Conservation (phyloP, 192 early-diverging fungal genomes). For the Coemansia asiatica region DNA sequence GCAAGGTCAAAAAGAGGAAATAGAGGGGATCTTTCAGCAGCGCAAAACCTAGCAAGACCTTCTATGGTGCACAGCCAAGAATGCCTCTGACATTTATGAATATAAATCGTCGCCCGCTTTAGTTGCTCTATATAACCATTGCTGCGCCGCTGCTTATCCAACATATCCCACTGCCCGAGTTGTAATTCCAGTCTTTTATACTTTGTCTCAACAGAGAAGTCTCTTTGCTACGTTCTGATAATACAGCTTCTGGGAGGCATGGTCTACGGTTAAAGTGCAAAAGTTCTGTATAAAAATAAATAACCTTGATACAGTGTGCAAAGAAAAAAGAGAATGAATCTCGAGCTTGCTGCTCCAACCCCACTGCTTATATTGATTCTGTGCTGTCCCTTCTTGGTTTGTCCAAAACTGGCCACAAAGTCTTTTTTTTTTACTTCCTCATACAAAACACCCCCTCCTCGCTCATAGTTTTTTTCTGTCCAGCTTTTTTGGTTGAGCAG, state of each 20-base stretch:
- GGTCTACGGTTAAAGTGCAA: slow-evolving; percentile 14
- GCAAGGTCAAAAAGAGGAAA: too few relatives aligned
- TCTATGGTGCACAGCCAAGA: too few relatives aligned
- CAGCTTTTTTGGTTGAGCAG: too few relatives aligned
- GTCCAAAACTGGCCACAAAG: neutral
- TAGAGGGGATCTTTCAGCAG: too few relatives aligned
- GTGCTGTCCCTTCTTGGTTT: too few relatives aligned
- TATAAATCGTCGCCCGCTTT: too few relatives aligned
- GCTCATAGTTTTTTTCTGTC: too few relatives aligned
- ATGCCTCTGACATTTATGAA: too few relatives aligned
- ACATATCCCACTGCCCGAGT: neutral
- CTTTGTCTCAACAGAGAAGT: neutral
- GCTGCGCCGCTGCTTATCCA: too few relatives aligned
- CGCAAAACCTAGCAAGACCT: too few relatives aligned
- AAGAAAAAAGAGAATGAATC: slow-evolving; percentile 26
- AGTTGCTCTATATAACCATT: too few relatives aligned
- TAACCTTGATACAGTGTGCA: slow-evolving; percentile 12
- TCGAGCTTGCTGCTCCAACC: neutral
- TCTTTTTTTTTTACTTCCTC: neutral
- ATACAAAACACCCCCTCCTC: neutral
- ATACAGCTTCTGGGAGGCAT: slow-evolving; percentile 57
- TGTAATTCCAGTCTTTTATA: neutral
- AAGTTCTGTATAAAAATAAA: slow-evolving; percentile 12
- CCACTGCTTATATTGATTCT: slow-evolving; percentile 8
- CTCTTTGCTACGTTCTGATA: slow-evolving; percentile 19